phyloP scores from a whole-genome alignment of 306 rosid species.

The Mimosa pudica region DNA sequence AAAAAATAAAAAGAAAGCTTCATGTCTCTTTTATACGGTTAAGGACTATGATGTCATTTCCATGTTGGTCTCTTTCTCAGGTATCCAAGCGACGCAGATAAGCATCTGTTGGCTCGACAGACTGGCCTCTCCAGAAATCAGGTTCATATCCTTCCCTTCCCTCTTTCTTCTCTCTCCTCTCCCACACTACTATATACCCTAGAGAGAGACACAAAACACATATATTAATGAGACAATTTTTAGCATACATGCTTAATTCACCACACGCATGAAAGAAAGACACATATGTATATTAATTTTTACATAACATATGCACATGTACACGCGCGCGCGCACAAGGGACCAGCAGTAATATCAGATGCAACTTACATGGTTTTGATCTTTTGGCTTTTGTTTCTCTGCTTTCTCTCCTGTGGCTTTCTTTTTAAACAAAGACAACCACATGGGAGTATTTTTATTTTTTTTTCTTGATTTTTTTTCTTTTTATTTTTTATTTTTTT shows the following conservation, averaged over 20 bases:
- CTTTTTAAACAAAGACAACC: slow-evolving; percentile 41
- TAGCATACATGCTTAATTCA: slow-evolving; percentile 17
- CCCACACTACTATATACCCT: too few relatives aligned
- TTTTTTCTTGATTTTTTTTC: slow-evolving; percentile 22
- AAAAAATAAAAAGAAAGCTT: slow-evolving; percentile 51
- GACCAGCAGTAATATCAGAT: slow-evolving; percentile 56
- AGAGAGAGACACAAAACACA: background rate
- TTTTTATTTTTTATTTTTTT: background rate
- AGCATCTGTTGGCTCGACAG: slow-evolving; percentile 89
- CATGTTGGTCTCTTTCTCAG: slow-evolving; percentile 79
- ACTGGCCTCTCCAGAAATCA: slow-evolving; percentile 92
- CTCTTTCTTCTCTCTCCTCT: too few relatives aligned
- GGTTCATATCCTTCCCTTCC: slow-evolving; percentile 50
- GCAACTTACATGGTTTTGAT: slow-evolving; percentile 49
- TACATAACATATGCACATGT: too few relatives aligned
- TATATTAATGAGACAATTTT: slow-evolving; percentile 30
- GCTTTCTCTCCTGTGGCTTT: slow-evolving; percentile 37
- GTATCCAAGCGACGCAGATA: slow-evolving; percentile 96
- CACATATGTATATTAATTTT: background rate
- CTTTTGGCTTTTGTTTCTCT: slow-evolving; percentile 42
- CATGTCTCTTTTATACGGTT: slow-evolving; percentile 53
- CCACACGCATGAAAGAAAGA: slow-evolving; percentile 16
- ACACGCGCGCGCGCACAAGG: slow-evolving; percentile 20
- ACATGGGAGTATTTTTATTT: slow-evolving; percentile 18
- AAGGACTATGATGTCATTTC: slow-evolving; percentile 68